Evolutionary conservation across 2,329 filamentous ascomycete species (phyloP).

Genomic region (Neocucurbitaria cava): DNA sequence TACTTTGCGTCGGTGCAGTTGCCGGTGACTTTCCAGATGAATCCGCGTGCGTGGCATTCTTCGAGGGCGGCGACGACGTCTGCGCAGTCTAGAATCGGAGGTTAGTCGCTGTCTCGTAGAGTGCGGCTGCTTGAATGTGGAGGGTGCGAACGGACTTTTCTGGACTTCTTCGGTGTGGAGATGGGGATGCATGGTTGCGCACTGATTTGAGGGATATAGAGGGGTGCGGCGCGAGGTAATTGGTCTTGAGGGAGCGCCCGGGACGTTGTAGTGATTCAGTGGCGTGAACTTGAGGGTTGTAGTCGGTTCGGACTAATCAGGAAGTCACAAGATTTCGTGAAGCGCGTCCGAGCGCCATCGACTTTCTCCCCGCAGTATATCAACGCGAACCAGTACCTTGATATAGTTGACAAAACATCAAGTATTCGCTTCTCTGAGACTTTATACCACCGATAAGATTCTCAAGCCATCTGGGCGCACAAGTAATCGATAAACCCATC

Average conservation of each 20-base stretch:
- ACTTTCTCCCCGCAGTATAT: constrained; percentile 8
- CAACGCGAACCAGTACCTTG: background rate
- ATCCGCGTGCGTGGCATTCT: constrained; percentile 91
- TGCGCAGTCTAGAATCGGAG: constrained; percentile 75
- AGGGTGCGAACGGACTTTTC: constrained; percentile 64
- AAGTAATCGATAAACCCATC: constrained; percentile 7
- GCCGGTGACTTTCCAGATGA: constrained; percentile 88
- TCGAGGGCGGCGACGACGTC: constrained; percentile 93
- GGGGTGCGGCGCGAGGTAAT: constrained; percentile 32
- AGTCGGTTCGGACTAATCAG: constrained; percentile 17
- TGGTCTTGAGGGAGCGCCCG: background rate
- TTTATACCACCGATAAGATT: background rate
- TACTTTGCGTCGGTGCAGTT: constrained; percentile 89
- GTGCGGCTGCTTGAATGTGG: background rate
- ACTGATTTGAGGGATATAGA: background rate
- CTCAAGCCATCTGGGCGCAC: background rate
- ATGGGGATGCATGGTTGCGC: constrained; percentile 85
- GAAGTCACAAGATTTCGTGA: constrained; percentile 34
- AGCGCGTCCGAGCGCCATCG: constrained; percentile 29
- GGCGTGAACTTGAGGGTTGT: constrained; percentile 15
- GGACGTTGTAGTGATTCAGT: background rate
- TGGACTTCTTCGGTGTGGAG: constrained; percentile 88
- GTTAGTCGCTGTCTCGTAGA: constrained; percentile 1
- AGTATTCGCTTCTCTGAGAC: background rate
- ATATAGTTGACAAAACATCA: background rate